Evolutionary conservation across 495 filamentous ascomycete genomes (phyloP).

Genomic region (Sphaerosporella brunnea): DNA sequence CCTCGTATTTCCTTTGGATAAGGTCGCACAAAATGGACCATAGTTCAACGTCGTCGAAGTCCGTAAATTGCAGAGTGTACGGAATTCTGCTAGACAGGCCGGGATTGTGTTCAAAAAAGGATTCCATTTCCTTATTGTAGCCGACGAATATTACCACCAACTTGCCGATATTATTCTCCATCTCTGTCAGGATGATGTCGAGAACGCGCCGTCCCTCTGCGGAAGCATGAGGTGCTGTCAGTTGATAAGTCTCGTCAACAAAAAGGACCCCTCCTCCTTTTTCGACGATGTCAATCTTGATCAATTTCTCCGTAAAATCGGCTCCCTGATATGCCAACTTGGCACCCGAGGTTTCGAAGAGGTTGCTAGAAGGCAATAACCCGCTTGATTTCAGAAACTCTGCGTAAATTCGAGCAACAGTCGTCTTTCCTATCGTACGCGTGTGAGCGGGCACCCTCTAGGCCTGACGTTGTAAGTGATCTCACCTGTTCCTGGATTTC

Average conservation of each 20-base stretch:
- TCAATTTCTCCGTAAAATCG: slow-evolving; percentile 34
- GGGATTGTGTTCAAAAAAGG: slow-evolving; percentile 61
- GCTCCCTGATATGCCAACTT: slow-evolving; percentile 48
- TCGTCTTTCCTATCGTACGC: slow-evolving; percentile 76
- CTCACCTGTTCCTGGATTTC: slow-evolving; percentile 66
- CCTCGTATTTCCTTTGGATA: slow-evolving; percentile 34
- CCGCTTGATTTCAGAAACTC: slow-evolving; percentile 46
- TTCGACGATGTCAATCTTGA: slow-evolving; percentile 39
- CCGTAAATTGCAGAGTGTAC: slow-evolving; percentile 43
- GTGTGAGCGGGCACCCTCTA: too few species aligned
- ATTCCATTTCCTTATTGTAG: slow-evolving; percentile 63
- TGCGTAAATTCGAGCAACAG: slow-evolving; percentile 60
- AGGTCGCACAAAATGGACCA: slow-evolving; percentile 33
- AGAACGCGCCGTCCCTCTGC: slow-evolving; percentile 43
- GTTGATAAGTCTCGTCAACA: slow-evolving; percentile 64
- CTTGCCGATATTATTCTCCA: slow-evolving; percentile 59
- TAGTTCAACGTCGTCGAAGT: slow-evolving; percentile 53
- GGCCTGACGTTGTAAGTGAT: too few species aligned
- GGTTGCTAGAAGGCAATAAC: slow-evolving; percentile 34
- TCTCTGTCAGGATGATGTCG: slow-evolving; percentile 55
- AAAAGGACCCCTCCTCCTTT: slow-evolving; percentile 48
- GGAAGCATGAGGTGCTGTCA: slow-evolving; percentile 29
- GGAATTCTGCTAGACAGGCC: slow-evolving; percentile 59
- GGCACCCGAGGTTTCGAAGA: slow-evolving; percentile 54
- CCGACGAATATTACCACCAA: slow-evolving; percentile 63